Conservation (phyloP, 2,329 filamentous ascomycete genomes). For the Aspergillus sp. region DNA sequence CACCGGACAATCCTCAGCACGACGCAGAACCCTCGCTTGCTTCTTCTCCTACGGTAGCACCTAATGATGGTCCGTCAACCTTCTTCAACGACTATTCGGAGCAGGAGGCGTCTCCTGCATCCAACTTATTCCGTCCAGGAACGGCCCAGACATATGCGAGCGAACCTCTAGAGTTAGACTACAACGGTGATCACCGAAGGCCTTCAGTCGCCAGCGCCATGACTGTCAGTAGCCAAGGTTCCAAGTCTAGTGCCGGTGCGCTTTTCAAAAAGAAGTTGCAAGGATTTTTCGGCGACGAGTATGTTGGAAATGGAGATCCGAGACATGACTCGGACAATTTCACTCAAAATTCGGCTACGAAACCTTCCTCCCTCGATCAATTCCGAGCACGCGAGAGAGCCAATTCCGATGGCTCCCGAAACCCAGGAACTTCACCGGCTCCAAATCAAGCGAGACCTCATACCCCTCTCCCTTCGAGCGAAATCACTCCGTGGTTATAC, state of each 20-base stretch:
- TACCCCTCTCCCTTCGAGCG: conserved; percentile 84
- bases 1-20: conserved; percentile 21
- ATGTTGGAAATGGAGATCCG: conserved; percentile 62
- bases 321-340: conserved; percentile 70
- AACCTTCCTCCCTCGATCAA: conserved; percentile 50
- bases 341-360: conserved; percentile 46
- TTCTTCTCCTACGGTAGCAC: conserved; percentile 30
- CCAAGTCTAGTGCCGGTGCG: conserved; percentile 70
- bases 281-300: conserved; percentile 91
- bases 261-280: conserved; percentile 78
- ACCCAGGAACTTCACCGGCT: conserved; percentile 50
- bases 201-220: conserved; percentile 88
- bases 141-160: conserved; percentile 55
- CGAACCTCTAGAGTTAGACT: conserved; percentile 64
- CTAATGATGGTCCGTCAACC: conserved; percentile 33
- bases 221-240: conserved; percentile 82
- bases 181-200: conserved; percentile 71
- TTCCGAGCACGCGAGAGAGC: conserved; percentile 70
- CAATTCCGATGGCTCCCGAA: conserved; percentile 75
- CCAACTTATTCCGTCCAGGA: conserved; percentile 66
- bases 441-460: conserved; percentile 75
- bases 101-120: conserved; percentile 60
- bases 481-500: conserved; percentile 97
- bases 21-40: conserved; percentile 37
- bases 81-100: conserved; percentile 44